A percentile compares a stretch with the other conserved stretches of the same genome.
Conservation (phyloP, 352 stramenopile species). For the Phytophthora pini region DNA sequence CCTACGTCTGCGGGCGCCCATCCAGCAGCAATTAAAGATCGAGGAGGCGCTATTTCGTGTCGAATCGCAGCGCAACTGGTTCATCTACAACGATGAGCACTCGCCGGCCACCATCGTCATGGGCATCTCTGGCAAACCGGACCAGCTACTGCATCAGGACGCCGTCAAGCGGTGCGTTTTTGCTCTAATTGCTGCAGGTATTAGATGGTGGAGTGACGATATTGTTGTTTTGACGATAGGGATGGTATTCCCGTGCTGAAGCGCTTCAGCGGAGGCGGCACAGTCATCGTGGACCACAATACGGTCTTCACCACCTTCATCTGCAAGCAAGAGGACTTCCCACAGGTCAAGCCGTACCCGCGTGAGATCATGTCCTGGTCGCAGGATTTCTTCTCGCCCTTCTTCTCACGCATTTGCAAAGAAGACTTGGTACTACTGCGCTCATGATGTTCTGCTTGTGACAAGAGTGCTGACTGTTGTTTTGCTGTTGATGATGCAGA, state of each 20-base stretch:
- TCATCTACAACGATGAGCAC: slow-evolving; percentile 81
- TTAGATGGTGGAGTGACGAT: not conserved
- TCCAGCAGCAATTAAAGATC: slow-evolving; percentile 88
- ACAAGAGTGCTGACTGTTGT: slow-evolving; percentile 1
- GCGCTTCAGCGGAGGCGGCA: slow-evolving; percentile 97
- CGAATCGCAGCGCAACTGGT: slow-evolving; percentile 84
- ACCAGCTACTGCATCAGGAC: slow-evolving; percentile 88
- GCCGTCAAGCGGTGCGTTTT: slow-evolving; percentile 73
- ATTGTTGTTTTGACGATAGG: slow-evolving; percentile 27
- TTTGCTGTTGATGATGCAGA: slow-evolving; percentile 34
- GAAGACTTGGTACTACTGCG: slow-evolving; percentile 26
- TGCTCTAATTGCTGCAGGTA: slow-evolving; percentile 4
- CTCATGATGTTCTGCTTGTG: not conserved
- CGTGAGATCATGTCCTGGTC: slow-evolving; percentile 95
- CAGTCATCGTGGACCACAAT: slow-evolving; percentile 96
- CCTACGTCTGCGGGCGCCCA: slow-evolving; percentile 71
- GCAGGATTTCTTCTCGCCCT: slow-evolving; percentile 76
- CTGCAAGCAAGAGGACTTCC: slow-evolving; percentile 83
- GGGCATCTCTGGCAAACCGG: slow-evolving; percentile 95
- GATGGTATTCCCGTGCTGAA: slow-evolving; percentile 90
- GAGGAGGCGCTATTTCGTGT: slow-evolving; percentile 95
- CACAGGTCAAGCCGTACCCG: slow-evolving; percentile 84
- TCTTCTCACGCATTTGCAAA: slow-evolving; percentile 70
- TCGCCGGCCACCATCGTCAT: slow-evolving; percentile 91
- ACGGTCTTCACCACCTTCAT: slow-evolving; percentile 95